phyloP scores from a whole-genome alignment of 2,329 filamentous ascomycete genomes.

The Helotiales sp. region DNA sequence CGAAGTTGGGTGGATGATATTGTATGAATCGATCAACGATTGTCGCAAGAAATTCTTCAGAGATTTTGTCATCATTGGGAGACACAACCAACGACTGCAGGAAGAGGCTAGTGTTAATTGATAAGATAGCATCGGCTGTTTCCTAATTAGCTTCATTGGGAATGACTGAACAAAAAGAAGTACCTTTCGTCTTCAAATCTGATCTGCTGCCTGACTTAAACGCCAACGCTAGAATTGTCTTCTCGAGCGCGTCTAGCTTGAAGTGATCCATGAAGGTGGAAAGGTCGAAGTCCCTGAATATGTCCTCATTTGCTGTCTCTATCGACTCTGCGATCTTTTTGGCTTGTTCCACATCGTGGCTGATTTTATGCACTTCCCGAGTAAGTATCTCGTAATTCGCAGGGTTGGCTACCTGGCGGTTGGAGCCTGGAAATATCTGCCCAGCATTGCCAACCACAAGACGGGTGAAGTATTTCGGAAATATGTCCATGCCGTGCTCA shows the following conservation, averaged over 20 bases:
- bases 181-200: slow-evolving; percentile 89
- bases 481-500: slow-evolving; percentile 99
- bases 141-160: slow-evolving; percentile 14
- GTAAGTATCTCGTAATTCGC: slow-evolving; percentile 83
- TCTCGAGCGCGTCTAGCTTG: slow-evolving; percentile 84
- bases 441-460: slow-evolving; percentile 87
- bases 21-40: slow-evolving; percentile 86
- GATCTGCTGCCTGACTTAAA: slow-evolving; percentile 80
- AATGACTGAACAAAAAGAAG: not conserved
- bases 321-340: slow-evolving; percentile 91
- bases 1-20: slow-evolving; percentile 83
- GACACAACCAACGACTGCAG: slow-evolving; percentile 72
- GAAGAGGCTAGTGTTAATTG: slow-evolving; percentile 76
- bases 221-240: slow-evolving; percentile 82
- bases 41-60: slow-evolving; percentile 69
- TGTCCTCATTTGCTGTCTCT: slow-evolving; percentile 85
- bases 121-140: slow-evolving; percentile 84
- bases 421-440: slow-evolving; percentile 83
- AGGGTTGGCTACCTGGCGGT: slow-evolving; percentile 70
- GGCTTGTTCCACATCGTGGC: slow-evolving; percentile 77
- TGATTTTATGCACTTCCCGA: slow-evolving; percentile 83
- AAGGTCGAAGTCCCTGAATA: slow-evolving; percentile 96
- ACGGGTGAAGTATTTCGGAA: slow-evolving; percentile 91
- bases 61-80: slow-evolving; percentile 65
- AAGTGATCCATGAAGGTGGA: slow-evolving; percentile 95